phyloP scores from a whole-genome alignment of 2,329 filamentous ascomycete genomes.

The Lachnellula cervina region DNA sequence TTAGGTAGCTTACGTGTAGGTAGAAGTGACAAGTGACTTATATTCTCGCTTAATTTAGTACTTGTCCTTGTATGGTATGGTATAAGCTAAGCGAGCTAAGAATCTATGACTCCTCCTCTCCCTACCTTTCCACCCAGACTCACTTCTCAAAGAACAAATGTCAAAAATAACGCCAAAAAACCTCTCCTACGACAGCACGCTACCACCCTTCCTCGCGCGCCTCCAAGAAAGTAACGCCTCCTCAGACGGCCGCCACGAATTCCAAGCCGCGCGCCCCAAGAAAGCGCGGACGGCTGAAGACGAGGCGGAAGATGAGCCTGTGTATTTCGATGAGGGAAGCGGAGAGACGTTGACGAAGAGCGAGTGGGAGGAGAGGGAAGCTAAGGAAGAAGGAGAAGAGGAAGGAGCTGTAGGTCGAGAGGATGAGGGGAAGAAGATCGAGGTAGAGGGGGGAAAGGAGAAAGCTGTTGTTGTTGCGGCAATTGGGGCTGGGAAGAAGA shows the following conservation, averaged over 20 bases:
- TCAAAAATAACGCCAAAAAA: conserved; percentile 67
- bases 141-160: conserved; percentile 6
- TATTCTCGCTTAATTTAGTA: too few species aligned
- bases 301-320: conserved; percentile 71
- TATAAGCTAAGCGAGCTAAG: too few species aligned
- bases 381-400: conserved; percentile 19
- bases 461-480: conserved; percentile 29
- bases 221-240: conserved; percentile 49
- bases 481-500: conserved; percentile 47
- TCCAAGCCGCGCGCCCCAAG: conserved; percentile 31
- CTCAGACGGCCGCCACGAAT: conserved; percentile 41
- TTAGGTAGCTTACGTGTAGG: too few species aligned
- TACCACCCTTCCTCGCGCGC: conserved; percentile 57
- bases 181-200: conserved; percentile 57
- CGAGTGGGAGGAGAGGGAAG: conserved; percentile 32
- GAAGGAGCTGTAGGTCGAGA: conserved; percentile 7
- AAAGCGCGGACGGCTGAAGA: conserved; percentile 57
- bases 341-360: conserved; percentile 47
- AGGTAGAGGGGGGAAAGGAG: conserved; percentile 28
- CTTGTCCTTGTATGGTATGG: too few species aligned
- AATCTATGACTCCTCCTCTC: too few species aligned
- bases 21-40: too few species aligned
- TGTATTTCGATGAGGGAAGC: conserved; percentile 68
- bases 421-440: conserved; percentile 5
- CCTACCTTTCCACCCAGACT: too few species aligned